Conservation (phyloP, 306 rosid species). For the Fragaria vesca region DNA sequence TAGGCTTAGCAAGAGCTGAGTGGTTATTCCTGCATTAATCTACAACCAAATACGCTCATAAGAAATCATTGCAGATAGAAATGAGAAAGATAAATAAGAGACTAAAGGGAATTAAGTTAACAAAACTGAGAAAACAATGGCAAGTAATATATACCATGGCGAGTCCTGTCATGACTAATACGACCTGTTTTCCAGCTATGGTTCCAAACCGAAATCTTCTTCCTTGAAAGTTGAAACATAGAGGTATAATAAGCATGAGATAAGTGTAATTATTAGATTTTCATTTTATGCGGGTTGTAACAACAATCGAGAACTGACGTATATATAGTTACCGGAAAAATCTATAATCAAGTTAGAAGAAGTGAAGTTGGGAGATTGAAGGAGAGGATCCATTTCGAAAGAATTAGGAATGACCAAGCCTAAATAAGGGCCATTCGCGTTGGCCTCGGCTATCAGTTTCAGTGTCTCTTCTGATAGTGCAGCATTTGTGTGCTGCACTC, state of each 20-base stretch:
- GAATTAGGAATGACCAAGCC: conserved; percentile 56
- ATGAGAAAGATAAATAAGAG: neutral
- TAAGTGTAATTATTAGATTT: neutral
- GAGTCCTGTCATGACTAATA: conserved; percentile 40
- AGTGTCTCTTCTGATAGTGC: conserved; percentile 16
- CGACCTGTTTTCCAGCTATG: conserved; percentile 27
- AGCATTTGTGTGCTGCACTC: conserved; percentile 23
- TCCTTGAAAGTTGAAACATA: conserved; percentile 10
- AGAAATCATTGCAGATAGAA: neutral
- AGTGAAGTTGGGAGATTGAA: conserved; percentile 38
- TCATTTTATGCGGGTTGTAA: neutral
- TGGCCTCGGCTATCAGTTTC: neutral
- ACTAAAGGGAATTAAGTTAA: neutral
- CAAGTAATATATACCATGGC: conserved; percentile 24
- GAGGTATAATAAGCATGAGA: neutral
- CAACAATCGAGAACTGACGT: neutral
- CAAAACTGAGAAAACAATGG: neutral
- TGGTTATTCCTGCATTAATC: conserved; percentile 61
- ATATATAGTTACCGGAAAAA: conserved; percentile 34
- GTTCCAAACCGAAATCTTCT: conserved; percentile 42
- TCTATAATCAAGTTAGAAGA: conserved; percentile 31
- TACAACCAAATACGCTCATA: neutral
- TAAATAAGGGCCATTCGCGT: conserved; percentile 3
- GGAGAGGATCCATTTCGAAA: conserved; percentile 53
- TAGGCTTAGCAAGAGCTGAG: conserved; percentile 55